These are phyloP conservation scores for Beta corolliflora DNA, from an alignment of 179 eudicot genomes.

Conservation along the genomic window DNA sequence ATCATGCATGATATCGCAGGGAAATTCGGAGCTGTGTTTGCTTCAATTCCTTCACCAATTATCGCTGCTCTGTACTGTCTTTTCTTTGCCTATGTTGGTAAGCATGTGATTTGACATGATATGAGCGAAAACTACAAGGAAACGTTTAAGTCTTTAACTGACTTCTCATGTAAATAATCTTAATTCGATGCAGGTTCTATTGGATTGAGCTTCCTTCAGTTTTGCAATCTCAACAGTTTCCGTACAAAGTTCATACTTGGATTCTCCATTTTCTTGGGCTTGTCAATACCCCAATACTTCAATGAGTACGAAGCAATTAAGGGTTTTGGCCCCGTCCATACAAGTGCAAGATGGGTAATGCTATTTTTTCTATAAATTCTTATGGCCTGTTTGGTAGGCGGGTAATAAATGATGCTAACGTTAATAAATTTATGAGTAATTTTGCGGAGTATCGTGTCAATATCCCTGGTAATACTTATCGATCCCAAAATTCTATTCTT, in stretches of 20 bases:
- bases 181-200: conserved; percentile 54
- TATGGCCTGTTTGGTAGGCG: too few relatives aligned
- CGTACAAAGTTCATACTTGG: conserved; percentile 76
- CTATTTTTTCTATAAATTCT: not conserved
- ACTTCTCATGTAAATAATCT: not conserved
- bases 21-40: conserved; percentile 90
- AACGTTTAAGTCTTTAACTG: not conserved
- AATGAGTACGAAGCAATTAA: conserved; percentile 68
- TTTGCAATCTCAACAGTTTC: conserved; percentile 91
- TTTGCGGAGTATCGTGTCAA: too few relatives aligned
- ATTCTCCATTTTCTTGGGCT: conserved; percentile 73
- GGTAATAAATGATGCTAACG: too few relatives aligned
- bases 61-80: conserved; percentile 80
- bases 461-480: too few relatives aligned
- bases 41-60: conserved; percentile 84
- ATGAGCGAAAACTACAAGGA: not conserved
- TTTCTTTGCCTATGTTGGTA: conserved; percentile 89
- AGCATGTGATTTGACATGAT: conserved; percentile 18
- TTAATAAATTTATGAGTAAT: too few relatives aligned
- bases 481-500: too few relatives aligned
- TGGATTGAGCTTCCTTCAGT: conserved; percentile 80
- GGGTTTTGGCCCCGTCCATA: conserved; percentile 79
- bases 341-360: conserved; percentile 78
- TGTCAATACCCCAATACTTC: conserved; percentile 87
- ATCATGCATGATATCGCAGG: conserved; percentile 40